Evolutionary conservation across 169 alveolate genomes (phyloP).

Genomic region (Plasmodium falciparum): DNA sequence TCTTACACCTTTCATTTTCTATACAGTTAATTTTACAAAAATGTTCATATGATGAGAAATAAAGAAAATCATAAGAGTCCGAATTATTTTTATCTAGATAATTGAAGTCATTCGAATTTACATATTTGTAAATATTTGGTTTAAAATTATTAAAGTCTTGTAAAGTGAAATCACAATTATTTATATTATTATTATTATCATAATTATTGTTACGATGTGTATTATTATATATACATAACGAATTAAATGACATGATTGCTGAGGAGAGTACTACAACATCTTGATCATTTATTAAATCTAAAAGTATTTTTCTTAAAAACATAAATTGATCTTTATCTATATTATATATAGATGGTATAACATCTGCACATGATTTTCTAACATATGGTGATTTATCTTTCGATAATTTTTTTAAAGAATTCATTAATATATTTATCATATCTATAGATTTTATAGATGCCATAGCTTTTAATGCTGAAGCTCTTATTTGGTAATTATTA

Average conservation of each 20-base stretch:
- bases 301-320: slow-evolving; percentile 54
- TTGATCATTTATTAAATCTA: slow-evolving; percentile 75
- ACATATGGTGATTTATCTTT: slow-evolving; percentile 89
- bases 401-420: slow-evolving; percentile 83
- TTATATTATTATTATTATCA: no score
- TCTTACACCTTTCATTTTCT: no score
- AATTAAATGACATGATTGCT: slow-evolving; percentile 79
- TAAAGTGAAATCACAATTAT: no score
- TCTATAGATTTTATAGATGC: slow-evolving; percentile 85
- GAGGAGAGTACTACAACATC: slow-evolving; percentile 81
- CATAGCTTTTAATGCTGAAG: slow-evolving; percentile 87
- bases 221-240: slow-evolving; percentile 14
- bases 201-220: background rate
- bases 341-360: slow-evolving; percentile 82
- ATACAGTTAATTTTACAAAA: no score
- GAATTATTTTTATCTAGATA: no score
- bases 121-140: no score
- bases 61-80: no score
- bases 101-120: no score
- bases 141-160: no score
- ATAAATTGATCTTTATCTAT: slow-evolving; percentile 80
- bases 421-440: slow-evolving; percentile 81
- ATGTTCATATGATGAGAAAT: no score
- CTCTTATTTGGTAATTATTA: slow-evolving; percentile 84
- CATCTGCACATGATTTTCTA: slow-evolving; percentile 87